A percentile compares a stretch with the other conserved stretches of the same genome.
Conservation (phyloP, 495 filamentous ascomycete genomes). For the Podospora pseudopauciseta region DNA sequence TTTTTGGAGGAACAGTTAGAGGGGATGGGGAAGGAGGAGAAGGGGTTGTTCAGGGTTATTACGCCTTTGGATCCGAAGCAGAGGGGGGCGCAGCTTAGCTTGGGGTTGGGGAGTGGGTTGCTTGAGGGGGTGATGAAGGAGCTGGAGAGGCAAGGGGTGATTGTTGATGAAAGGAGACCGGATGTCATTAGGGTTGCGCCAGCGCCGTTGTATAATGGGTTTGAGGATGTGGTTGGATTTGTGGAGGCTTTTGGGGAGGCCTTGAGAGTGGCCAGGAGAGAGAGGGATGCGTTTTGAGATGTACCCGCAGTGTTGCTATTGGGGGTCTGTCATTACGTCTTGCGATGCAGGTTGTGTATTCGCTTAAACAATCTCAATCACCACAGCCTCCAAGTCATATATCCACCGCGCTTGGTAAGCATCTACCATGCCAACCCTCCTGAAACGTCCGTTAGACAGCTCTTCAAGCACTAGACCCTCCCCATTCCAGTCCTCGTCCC, state of each 20-base stretch:
- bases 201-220: slow-evolving; percentile 84
- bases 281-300: neutral
- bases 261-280: slow-evolving; percentile 34
- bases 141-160: slow-evolving; percentile 65
- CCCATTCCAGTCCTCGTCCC: neutral
- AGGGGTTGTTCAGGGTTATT: slow-evolving; percentile 66
- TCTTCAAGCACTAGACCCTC: neutral
- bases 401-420: neutral
- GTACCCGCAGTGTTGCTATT: neutral
- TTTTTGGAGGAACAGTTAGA: slow-evolving; percentile 74
- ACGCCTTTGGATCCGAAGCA: slow-evolving; percentile 69
- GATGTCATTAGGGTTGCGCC: slow-evolving; percentile 92
- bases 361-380: neutral
- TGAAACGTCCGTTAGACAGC: neutral
- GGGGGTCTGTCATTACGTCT: too few relatives aligned
- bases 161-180: slow-evolving; percentile 86
- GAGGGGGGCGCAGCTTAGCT: slow-evolving; percentile 83
- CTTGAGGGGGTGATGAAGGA: slow-evolving; percentile 65
- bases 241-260: slow-evolving; percentile 58
- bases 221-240: slow-evolving; percentile 74
- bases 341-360: too few relatives aligned
- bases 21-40: slow-evolving; percentile 39
- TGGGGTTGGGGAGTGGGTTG: slow-evolving; percentile 63
- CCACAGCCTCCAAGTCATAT: neutral
- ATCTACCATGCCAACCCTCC: neutral